Evolutionary conservation across 2,329 filamentous ascomycete species (phyloP), one percentile per base, ranked within the genome.

Genomic region (Neonectria punicea): DNA sequence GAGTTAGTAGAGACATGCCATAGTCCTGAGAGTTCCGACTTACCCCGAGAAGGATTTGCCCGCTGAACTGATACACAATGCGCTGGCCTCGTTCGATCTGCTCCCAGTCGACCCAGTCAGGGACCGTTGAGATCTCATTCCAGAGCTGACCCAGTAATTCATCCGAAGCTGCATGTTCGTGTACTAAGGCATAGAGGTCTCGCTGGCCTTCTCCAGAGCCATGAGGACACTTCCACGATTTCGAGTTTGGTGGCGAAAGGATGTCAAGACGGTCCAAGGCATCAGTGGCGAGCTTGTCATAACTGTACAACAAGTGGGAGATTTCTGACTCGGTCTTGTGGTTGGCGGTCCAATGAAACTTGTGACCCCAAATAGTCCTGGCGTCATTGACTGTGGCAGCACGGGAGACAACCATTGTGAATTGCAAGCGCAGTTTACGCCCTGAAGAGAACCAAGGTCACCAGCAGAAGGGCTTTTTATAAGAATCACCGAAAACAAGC

Each of bases 41-140:
- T 73, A 83, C 83, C 10, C 81, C 88, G 8, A 89, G 91, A 20
- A 93, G 78, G 22, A 86, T 86, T 1, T 90, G 87, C 0, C 88
- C 89, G 18, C 88, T 91, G 76, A 94, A 94, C 39, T 92, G 87
- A 76, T 93, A 94, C 73, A 94, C 93, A 0, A 93, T 87, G 70
- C 92, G 87, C 75, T 95, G 92, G 0, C 92, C 92, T 72, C 92
- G 84, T 64, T 85, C 82, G 61, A 95, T 90, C 74, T 93, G 91
- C 2, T 86, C 85, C 92, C 91, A 94, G 75, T 94, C 88, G 2
- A 94, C 92, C 91, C 92, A 94, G 1, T 86, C 82, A 0, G 92
- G 92, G 4, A 93, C 79, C 0, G 85, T 89, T 62, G 88, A 90
- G 61, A 92, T 83, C 73, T 93, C 83, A 0, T 79, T 76, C 92